These are phyloP conservation scores for Gossypium schwendimanii DNA, from an alignment of 441 rosid genomes.

Conservation along the genomic window DNA sequence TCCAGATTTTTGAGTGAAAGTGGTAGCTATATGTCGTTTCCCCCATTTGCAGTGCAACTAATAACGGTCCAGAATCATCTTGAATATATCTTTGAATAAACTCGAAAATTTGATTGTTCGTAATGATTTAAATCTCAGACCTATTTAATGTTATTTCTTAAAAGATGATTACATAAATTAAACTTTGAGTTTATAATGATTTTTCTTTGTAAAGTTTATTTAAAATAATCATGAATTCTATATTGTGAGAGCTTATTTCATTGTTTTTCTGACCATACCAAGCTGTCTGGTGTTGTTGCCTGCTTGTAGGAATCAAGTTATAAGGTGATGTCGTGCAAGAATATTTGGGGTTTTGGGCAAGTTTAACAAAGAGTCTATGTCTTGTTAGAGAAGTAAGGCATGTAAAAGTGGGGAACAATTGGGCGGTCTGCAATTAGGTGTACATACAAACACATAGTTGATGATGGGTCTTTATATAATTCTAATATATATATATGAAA, in stretches of 20 bases:
- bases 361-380: not conserved
- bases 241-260: not conserved
- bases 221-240: not conserved
- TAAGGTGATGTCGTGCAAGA: not conserved
- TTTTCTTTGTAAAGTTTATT: not conserved
- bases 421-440: constrained; percentile 17
- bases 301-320: constrained; percentile 4
- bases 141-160: not conserved
- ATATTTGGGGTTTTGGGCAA: not conserved
- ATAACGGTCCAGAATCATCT: not conserved
- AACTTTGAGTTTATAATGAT: not conserved
- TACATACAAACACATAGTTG: not conserved
- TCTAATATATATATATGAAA: not conserved
- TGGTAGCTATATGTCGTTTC: not conserved
- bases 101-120: not conserved
- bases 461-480: constrained; percentile 11
- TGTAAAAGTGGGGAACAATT: constrained; percentile 14
- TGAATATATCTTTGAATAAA: not conserved
- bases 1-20: constrained; percentile 1
- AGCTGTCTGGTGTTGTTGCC: not conserved
- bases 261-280: not conserved
- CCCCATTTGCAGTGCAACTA: not conserved
- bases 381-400: constrained; percentile 13
- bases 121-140: not conserved
- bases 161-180: not conserved